Evolutionary conservation across 2,329 filamentous ascomycete species (phyloP), one percentile per base, ranked within the genome.

Genomic region (Aureobasidium subglaciale): DNA sequence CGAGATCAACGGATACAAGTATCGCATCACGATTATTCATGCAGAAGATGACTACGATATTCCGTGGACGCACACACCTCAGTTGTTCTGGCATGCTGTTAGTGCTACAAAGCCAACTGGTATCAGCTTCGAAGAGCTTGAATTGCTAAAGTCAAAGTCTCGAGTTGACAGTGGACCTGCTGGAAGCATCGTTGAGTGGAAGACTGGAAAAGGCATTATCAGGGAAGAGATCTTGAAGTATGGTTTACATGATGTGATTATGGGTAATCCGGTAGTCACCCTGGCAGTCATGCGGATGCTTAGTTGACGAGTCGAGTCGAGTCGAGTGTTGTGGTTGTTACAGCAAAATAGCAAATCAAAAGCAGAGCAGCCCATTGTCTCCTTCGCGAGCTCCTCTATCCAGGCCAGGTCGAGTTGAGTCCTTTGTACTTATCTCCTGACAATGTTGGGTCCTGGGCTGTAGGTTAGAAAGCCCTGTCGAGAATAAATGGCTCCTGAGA

Each of bases 241-340:
- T 60, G 80, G 80, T 0, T 63, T 81, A 15, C 80, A 84, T 55
- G 81, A 84, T 65, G 71, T 74, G 30, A 75, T 81, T 46, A 83
- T 83, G 80, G 75, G 75, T 4, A 78, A 81, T 63, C 78, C 79
- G 1, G 69, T 79, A 4, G 72, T 81, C 0, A 77, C 74, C 37
- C 62, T 78, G 56, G 79, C 80, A 2, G 70, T 82, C 8, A 70
- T 75, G 61, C 69, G 72, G 7, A 74, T 75, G 25, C 15, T 53
- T 8, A 18, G 20, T 7, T n/a, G 16, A 32, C 38, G 22, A 48
- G n/a, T n/a, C n/a, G n/a, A n/a, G n/a, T n/a, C n/a, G n/a, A n/a
- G n/a, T n/a, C n/a, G n/a, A n/a, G n/a, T n/a, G n/a, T n/a, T n/a
- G n/a, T n/a, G n/a, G n/a, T n/a, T n/a, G n/a, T n/a, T n/a, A n/a